A percentile compares a stretch with the other conserved stretches of the same genome.
Evolutionary conservation across 441 rosid species (phyloP).

Genomic region (Corymbia citriodora): DNA sequence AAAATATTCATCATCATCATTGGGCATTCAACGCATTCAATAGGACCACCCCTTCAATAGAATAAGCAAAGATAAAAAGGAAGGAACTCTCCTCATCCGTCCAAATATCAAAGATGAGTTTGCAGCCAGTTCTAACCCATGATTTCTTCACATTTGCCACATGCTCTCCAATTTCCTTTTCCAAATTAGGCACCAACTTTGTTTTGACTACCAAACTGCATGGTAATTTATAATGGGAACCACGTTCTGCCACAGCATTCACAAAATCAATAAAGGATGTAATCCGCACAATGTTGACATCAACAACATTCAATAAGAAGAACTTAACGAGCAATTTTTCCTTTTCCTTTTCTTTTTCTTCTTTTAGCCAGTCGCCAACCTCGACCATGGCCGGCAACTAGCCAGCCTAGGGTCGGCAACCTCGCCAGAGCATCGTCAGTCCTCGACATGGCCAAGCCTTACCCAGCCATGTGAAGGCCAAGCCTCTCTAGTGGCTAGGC

Average conservation of each 20-base stretch:
- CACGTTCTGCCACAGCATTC: background rate
- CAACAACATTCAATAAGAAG: background rate
- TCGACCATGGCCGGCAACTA: too few species aligned
- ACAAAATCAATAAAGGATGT: background rate
- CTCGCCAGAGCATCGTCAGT: too few species aligned
- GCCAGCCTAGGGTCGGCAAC: too few species aligned
- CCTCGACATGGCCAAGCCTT: too few species aligned
- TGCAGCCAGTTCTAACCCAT: background rate
- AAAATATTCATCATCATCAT: too few species aligned
- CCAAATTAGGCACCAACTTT: background rate
- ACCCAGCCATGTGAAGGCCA: too few species aligned
- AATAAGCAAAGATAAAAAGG: background rate
- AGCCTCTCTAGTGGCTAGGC: too few species aligned
- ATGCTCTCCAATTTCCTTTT: background rate
- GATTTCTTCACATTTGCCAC: too few species aligned
- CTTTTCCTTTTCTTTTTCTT: too few species aligned
- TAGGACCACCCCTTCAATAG: background rate
- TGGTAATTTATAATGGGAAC: background rate
- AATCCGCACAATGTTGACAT: background rate
- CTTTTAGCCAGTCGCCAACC: too few species aligned
- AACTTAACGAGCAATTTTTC: constrained; percentile 3
- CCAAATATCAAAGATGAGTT: background rate
- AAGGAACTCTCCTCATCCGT: background rate
- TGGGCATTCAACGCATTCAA: background rate
- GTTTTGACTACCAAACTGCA: background rate